Evolutionary conservation across 148 eudicot species (phyloP).

Genomic region (Camellia japonica): DNA sequence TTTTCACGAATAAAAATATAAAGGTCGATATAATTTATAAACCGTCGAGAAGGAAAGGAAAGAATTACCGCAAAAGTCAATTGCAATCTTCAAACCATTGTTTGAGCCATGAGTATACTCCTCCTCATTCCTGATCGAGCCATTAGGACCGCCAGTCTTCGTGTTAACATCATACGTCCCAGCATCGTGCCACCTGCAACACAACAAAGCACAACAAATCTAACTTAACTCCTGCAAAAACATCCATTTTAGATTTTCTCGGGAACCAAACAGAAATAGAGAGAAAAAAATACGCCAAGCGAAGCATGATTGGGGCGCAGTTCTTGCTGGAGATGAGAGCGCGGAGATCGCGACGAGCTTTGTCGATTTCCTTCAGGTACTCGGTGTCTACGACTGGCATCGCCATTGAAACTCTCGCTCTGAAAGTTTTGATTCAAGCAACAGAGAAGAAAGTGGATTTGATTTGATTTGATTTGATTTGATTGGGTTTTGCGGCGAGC

Average conservation of each 20-base stretch:
- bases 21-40: neutral
- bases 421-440: neutral
- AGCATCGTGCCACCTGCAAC: slow-evolving; percentile 92
- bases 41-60: neutral
- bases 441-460: neutral
- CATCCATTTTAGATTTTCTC: neutral
- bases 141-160: slow-evolving; percentile 95
- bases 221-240: neutral
- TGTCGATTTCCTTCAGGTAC: slow-evolving; percentile 76
- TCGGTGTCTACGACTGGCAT: slow-evolving; percentile 71
- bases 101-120: slow-evolving; percentile 76
- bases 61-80: slow-evolving; percentile 78
- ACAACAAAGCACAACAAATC: neutral
- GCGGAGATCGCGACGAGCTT: slow-evolving; percentile 90
- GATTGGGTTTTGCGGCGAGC: neutral
- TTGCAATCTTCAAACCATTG: slow-evolving; percentile 80
- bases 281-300: slow-evolving; percentile 66
- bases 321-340: slow-evolving; percentile 83
- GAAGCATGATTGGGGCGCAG: slow-evolving; percentile 97
- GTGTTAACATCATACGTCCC: slow-evolving; percentile 87
- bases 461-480: neutral
- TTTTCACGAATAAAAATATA: neutral
- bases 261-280: neutral
- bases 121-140: slow-evolving; percentile 78
- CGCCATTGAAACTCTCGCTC: slow-evolving; percentile 51